Evolutionary conservation across 1,284 basidiomycete species (phyloP).

Genomic region (Chalciporus sp.): DNA sequence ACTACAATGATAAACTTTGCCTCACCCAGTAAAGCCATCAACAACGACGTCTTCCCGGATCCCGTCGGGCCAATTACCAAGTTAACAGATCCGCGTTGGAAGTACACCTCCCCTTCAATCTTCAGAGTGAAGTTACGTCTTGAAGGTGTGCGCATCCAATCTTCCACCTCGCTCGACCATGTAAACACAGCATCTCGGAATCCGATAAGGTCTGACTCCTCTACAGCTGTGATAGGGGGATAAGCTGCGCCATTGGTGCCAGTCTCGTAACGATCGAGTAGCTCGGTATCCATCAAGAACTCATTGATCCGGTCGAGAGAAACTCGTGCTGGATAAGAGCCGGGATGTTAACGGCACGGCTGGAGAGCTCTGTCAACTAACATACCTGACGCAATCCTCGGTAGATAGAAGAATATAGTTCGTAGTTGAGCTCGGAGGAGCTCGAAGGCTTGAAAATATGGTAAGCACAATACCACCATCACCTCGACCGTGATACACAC

Average conservation of each 20-base stretch:
- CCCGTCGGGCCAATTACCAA: conserved; percentile 64
- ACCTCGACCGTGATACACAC: conserved; percentile 3
- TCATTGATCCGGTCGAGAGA: conserved; percentile 42
- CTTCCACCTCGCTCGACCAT: conserved; percentile 20
- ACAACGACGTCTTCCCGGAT: conserved; percentile 48
- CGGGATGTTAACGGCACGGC: background rate
- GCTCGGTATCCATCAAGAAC: conserved; percentile 37
- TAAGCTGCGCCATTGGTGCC: background rate
- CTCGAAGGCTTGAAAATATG: conserved; percentile 20
- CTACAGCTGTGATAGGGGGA: too few species aligned
- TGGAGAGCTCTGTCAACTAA: background rate
- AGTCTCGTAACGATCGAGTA: conserved; percentile 38
- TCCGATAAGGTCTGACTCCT: conserved; percentile 18
- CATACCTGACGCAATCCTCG: conserved; percentile 21
- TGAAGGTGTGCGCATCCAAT: conserved; percentile 19
- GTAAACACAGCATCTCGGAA: conserved; percentile 34
- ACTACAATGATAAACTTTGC: conserved; percentile 27
- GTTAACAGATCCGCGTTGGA: conserved; percentile 60
- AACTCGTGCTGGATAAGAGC: conserved; percentile 34
- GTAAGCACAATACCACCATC: background rate
- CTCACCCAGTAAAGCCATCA: conserved; percentile 57
- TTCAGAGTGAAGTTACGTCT: conserved; percentile 44
- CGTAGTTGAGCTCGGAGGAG: conserved; percentile 21
- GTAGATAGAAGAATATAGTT: conserved; percentile 20
- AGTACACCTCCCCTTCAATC: conserved; percentile 56